These are phyloP conservation scores for Dendrobium nobile DNA, from an alignment of 106 monocot species.

Conservation along the genomic window DNA sequence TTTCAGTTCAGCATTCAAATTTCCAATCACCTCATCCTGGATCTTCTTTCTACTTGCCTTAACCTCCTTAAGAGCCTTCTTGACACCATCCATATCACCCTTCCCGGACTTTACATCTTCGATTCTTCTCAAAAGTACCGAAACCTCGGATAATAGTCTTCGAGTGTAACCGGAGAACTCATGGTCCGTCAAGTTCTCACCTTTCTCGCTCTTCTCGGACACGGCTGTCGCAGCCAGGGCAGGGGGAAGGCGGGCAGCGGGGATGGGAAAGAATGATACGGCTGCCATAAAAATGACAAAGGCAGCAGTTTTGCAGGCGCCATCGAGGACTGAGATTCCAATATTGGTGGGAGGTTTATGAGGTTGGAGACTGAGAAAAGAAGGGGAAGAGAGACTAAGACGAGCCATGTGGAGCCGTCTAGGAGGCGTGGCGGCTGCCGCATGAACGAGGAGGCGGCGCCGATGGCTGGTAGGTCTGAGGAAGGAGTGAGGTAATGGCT, in stretches of 20 bases:
- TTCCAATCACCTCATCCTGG: constrained; percentile 37
- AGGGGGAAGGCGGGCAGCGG: constrained; percentile 10
- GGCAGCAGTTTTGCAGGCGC: constrained; percentile 21
- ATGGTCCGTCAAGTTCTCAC: constrained; percentile 25
- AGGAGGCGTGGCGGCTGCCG: background rate
- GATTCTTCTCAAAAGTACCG: constrained; percentile 38
- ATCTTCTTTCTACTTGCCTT: constrained; percentile 51
- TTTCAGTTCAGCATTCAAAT: constrained; percentile 48
- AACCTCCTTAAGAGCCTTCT: constrained; percentile 38
- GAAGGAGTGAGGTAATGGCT: background rate
- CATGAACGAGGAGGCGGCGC: constrained; percentile 7
- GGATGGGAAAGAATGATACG: constrained; percentile 21
- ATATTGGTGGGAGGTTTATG: background rate
- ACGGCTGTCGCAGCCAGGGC: constrained; percentile 25
- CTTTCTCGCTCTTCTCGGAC: constrained; percentile 13
- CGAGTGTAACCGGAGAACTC: constrained; percentile 52
- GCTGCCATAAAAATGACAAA: constrained; percentile 36
- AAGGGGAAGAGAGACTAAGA: background rate
- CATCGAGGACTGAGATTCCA: background rate
- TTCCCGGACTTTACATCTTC: constrained; percentile 38
- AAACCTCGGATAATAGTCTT: constrained; percentile 34
- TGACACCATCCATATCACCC: constrained; percentile 31
- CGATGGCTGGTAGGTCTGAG: constrained; percentile 2
- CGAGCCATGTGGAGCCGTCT: background rate
- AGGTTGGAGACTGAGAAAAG: background rate